These are phyloP conservation scores for Pisolithus microcarpus DNA, from an alignment of 768 basidiomycete genomes.

Conservation along the genomic window DNA sequence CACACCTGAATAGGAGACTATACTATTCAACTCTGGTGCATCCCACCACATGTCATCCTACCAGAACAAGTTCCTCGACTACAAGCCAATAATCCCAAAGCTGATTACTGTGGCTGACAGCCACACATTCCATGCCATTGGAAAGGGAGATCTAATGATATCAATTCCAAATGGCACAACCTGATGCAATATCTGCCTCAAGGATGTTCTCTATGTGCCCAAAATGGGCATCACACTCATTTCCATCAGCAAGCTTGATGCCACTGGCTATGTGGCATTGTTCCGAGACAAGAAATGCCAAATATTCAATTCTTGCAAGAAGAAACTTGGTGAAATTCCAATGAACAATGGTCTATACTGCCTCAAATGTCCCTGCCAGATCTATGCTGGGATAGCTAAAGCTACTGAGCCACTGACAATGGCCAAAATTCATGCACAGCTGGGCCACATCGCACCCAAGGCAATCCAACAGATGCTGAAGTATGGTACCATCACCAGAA, in stretches of 20 bases:
- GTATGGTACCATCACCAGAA: constrained; percentile 1
- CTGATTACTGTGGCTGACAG: constrained; percentile 12
- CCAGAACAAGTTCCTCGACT: neutral
- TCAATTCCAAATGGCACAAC: constrained; percentile 12
- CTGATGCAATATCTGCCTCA: neutral
- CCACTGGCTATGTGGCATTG: too few relatives aligned
- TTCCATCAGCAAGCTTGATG: too few relatives aligned
- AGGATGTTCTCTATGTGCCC: constrained; percentile 11
- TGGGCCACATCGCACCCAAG: constrained; percentile 1
- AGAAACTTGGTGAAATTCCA: too few relatives aligned
- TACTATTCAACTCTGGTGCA: too few relatives aligned
- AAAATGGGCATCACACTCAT: constrained; percentile 8
- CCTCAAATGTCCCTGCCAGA: neutral
- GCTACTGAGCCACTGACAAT: neutral
- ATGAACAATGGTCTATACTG: too few relatives aligned
- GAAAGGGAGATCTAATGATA: constrained; percentile 10
- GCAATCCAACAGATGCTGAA: constrained; percentile 3
- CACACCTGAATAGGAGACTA: too few relatives aligned
- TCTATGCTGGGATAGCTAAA: neutral
- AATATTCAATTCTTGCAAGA: too few relatives aligned
- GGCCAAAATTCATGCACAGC: neutral
- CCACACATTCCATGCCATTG: too few relatives aligned
- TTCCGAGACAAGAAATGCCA: too few relatives aligned
- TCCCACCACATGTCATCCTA: neutral
- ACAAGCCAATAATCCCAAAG: too few relatives aligned